A percentile compares a stretch with the other conserved stretches of the same genome.
Evolutionary conservation across 1,139 yeast genomes (phyloP).

Genomic region (Geotrichum histeridarum): DNA sequence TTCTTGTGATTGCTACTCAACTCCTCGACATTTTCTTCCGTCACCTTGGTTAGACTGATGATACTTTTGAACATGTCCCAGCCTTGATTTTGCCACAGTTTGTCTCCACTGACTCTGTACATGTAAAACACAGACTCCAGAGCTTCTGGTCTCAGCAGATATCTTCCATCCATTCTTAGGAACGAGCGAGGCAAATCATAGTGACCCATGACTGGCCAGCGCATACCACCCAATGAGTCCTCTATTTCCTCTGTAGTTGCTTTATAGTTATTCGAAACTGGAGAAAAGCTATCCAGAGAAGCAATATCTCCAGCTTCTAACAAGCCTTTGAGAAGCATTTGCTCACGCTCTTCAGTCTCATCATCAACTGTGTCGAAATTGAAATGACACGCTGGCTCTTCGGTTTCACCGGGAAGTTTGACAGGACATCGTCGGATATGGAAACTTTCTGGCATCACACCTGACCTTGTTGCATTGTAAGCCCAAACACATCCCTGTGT

Average conservation of each 20-base stretch:
- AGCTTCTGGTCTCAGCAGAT: conserved; percentile 67
- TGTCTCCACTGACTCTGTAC: conserved; percentile 70
- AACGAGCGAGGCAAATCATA: conserved; percentile 38
- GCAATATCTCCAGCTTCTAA: neutral
- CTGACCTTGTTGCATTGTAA: conserved; percentile 44
- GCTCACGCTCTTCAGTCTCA: conserved; percentile 2
- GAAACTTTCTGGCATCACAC: conserved; percentile 46
- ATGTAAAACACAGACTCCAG: conserved; percentile 70
- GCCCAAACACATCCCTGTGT: conserved; percentile 66
- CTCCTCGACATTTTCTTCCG: conserved; percentile 4
- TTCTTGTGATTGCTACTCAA: neutral
- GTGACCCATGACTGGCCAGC: conserved; percentile 33
- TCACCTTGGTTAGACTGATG: conserved; percentile 30
- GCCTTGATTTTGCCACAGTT: conserved; percentile 64
- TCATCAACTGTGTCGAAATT: conserved; percentile 23
- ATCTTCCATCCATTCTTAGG: conserved; percentile 44
- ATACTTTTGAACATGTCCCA: conserved; percentile 58
- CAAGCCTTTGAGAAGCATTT: neutral
- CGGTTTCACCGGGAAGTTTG: conserved; percentile 27
- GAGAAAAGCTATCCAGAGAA: neutral
- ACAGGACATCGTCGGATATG: conserved; percentile 39
- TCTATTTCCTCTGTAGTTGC: conserved; percentile 9
- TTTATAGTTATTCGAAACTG: neutral
- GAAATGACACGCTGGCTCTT: conserved; percentile 21
- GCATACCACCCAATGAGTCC: conserved; percentile 22